Evolutionary conservation across 1,284 basidiomycete genomes (phyloP), one percentile per base, ranked within the genome.

Genomic region (Leccinum subrobustum): DNA sequence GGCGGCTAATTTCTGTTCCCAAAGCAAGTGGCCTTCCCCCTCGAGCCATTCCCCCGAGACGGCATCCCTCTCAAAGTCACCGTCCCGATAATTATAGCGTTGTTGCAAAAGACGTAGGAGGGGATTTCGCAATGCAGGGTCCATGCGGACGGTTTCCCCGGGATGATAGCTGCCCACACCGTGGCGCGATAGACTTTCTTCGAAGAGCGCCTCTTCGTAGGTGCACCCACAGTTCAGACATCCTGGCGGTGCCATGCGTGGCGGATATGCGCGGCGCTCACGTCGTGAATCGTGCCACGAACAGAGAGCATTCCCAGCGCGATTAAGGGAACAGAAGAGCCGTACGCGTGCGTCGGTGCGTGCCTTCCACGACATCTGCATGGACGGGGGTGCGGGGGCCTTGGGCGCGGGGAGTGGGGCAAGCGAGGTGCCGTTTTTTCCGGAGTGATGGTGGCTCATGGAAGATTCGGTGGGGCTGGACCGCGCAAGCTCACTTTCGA

Each of bases 231-330:
- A 93, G 77, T 93, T 93, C 61, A 93, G 83, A 64, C 82, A 81
- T 14, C 89, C 88, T 0, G 78, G 75, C 9, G 91, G 91, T 2
- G 91, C 91, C 79, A 88, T 88, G 53, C 91, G 84, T n/a, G 91
- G 91, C 4, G 91, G 89, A 67, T 83, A 85, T 0, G 80, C 79
- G 6, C 91, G 83, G 47, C 91, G 85, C 74, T 93, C 91, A 44
- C 91, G 83, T 39, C 91, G 81, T 2, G 91, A 90, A 72, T 93
- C 91, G 68, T 93, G 91, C 91, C 91, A 93, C 4, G 91, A 87
- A 71, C 91, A 93, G 31, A 93, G 81, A 2, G 91, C 89, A 65
- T 93, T 93, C 23, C 91, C 91, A 0, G 91, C 91, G 51, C 91
- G 84, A 73, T 93, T 93, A 35, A 90, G 77, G 1, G 91, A 89